A percentile compares a stretch with the other conserved stretches of the same genome.
phyloP scores from a whole-genome alignment of 2,329 filamentous ascomycete species.

The Emericellopsis atlantica region DNA sequence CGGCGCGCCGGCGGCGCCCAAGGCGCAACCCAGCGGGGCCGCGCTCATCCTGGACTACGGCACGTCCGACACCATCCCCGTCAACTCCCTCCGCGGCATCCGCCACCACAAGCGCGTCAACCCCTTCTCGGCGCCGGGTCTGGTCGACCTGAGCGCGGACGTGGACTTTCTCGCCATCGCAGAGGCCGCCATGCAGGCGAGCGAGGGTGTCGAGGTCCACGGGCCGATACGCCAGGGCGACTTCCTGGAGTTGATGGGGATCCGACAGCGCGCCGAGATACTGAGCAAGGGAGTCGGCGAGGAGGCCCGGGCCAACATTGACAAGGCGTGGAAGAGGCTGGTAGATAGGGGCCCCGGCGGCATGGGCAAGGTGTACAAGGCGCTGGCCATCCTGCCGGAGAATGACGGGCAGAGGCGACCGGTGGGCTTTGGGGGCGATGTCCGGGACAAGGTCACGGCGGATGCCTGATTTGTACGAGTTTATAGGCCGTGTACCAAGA shows the following conservation, averaged over 20 bases:
- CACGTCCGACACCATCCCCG: conserved; percentile 61
- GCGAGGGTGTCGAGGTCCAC: conserved; percentile 76
- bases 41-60: conserved; percentile 97
- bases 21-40: conserved; percentile 59
- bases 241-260: conserved; percentile 74
- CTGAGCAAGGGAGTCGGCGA: conserved; percentile 36
- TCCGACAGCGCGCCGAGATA: conserved; percentile 61
- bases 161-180: conserved; percentile 86
- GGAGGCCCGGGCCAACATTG: conserved; percentile 46
- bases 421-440: conserved; percentile 80
- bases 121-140: conserved; percentile 67
- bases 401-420: conserved; percentile 61
- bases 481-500: too few species aligned
- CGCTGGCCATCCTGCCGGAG: conserved; percentile 78
- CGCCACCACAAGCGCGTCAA: conserved; percentile 62
- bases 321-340: conserved; percentile 66
- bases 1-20: conserved; percentile 42
- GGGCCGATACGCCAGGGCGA: conserved; percentile 77
- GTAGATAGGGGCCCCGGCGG: conserved; percentile 72
- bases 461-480: background rate
- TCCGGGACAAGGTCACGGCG: conserved; percentile 12
- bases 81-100: conserved; percentile 87
- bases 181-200: conserved; percentile 65
- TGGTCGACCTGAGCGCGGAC: conserved; percentile 81
- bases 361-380: conserved; percentile 95